phyloP scores from a whole-genome alignment of 768 basidiomycete species.

The Rhizopogon vinicolor region DNA sequence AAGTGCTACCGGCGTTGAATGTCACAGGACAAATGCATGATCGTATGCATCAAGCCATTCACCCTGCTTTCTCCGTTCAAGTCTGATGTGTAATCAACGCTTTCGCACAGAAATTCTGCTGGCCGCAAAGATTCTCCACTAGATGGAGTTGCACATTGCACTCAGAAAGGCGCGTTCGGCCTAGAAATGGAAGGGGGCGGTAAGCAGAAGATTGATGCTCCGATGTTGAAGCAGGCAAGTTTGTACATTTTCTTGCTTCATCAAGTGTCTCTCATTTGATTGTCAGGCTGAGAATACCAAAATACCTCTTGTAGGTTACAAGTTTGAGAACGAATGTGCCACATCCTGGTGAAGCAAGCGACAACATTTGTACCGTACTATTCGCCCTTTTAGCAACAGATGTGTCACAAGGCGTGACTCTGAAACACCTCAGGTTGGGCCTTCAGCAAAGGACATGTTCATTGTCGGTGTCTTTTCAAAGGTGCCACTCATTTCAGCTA shows the following conservation, averaged over 20 bases:
- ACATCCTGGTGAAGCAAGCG: neutral
- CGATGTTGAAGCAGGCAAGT: constrained; percentile 79
- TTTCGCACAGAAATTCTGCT: constrained; percentile 60
- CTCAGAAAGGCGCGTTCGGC: constrained; percentile 66
- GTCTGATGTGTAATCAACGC: neutral
- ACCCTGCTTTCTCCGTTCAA: neutral
- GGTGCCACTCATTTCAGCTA: no score
- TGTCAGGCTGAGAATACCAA: constrained; percentile 45
- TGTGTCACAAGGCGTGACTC: no score
- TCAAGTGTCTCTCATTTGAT: neutral
- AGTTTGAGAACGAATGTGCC: neutral
- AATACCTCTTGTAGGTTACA: constrained; percentile 42
- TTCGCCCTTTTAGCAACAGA: no score
- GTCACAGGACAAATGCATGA: no score
- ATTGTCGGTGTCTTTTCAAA: no score
- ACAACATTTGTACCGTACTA: no score
- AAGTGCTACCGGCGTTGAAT: no score
- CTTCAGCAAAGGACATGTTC: no score
- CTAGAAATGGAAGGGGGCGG: constrained; percentile 50
- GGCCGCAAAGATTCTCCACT: constrained; percentile 66
- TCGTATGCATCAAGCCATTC: no score
- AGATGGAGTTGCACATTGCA: constrained; percentile 63
- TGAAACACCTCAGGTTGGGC: no score
- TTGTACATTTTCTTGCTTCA: neutral
- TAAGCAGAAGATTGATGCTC: constrained; percentile 87